Evolutionary conservation across 345 rosid species (phyloP).

Genomic region (Odontarrhena argentea): DNA sequence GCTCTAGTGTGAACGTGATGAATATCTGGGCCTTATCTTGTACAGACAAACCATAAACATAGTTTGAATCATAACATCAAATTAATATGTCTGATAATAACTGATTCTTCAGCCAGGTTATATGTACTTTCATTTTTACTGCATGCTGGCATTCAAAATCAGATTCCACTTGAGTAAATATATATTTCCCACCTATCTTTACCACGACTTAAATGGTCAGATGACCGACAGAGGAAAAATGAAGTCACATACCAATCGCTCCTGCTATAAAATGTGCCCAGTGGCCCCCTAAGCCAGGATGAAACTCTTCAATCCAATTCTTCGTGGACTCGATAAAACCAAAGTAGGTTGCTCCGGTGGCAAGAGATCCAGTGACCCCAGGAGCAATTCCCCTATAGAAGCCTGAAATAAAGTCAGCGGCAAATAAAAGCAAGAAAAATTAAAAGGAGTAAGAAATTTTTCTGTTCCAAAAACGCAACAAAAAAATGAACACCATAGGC

Average conservation of each 20-base stretch:
- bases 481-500: background rate
- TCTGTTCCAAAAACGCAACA: background rate
- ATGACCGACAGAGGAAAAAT: slow-evolving; percentile 9
- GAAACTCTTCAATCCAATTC: slow-evolving; percentile 87
- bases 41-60: slow-evolving; percentile 1
- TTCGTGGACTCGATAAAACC: slow-evolving; percentile 93
- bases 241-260: slow-evolving; percentile 63
- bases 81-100: background rate
- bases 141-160: slow-evolving; percentile 17
- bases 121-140: slow-evolving; percentile 12
- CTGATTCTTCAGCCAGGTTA: background rate
- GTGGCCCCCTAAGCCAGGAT: slow-evolving; percentile 80
- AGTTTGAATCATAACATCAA: slow-evolving; percentile 8
- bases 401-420: slow-evolving; percentile 54
- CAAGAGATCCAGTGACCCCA: slow-evolving; percentile 85
- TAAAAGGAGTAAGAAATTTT: background rate
- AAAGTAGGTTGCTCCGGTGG: slow-evolving; percentile 96
- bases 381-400: slow-evolving; percentile 91
- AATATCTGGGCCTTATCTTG: slow-evolving; percentile 11
- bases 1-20: background rate
- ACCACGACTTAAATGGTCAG: slow-evolving; percentile 3
- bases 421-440: background rate
- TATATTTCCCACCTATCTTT: background rate
- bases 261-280: slow-evolving; percentile 96
- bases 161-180: slow-evolving; percentile 7